Conservation (phyloP, 1,284 basidiomycete species). For the Irpex sp. region DNA sequence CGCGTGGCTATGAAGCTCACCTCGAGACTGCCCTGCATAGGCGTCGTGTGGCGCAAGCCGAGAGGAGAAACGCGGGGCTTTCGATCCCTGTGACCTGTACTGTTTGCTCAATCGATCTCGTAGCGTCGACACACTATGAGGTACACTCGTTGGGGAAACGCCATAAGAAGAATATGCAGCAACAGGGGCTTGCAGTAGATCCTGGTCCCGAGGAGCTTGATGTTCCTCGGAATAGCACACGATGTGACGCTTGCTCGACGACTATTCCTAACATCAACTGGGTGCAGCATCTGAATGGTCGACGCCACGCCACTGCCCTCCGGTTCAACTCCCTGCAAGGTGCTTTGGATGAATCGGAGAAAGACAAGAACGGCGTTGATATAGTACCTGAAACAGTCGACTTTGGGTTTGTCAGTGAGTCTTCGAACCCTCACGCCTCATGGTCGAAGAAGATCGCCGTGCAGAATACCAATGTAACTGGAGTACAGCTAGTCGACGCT, state of each 20-base stretch:
- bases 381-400: constrained; percentile 21
- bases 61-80: background rate
- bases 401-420: constrained; percentile 28
- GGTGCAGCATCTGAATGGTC: constrained; percentile 4
- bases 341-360: constrained; percentile 9
- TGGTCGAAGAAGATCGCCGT: constrained; percentile 17
- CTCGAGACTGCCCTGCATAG: background rate
- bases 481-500: constrained; percentile 18
- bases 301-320: constrained; percentile 8
- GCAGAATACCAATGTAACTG: constrained; percentile 26
- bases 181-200: background rate
- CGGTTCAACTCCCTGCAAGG: constrained; percentile 7
- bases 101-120: constrained; percentile 8
- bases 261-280: too few species aligned
- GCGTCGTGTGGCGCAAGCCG: background rate
- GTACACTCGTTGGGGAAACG: background rate
- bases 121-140: background rate
- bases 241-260: too few species aligned
- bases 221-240: background rate
- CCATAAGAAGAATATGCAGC: constrained; percentile 2
- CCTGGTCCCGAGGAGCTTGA: constrained; percentile 7
- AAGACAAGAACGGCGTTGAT: constrained; percentile 15
- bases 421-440: constrained; percentile 21
- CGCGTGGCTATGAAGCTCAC: too few species aligned
- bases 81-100: background rate